phyloP scores from a whole-genome alignment of 805 yeast genomes.

The Candida krabiensis region DNA sequence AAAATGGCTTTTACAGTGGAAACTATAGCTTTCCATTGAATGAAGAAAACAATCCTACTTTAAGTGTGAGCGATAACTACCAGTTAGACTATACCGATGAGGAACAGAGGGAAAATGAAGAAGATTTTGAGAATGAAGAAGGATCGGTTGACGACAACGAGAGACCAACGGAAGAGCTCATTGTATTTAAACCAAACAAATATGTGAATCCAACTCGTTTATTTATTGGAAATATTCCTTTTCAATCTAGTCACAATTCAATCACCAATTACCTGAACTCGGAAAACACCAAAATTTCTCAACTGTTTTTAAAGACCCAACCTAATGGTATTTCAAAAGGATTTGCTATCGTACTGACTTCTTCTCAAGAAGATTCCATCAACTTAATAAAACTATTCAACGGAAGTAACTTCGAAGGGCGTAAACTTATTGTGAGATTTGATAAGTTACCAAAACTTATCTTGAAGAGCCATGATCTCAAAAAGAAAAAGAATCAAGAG shows the following conservation, averaged over 20 bases:
- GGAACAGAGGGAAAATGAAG: slow-evolving; percentile 4
- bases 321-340: slow-evolving; percentile 50
- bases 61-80: background rate
- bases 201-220: slow-evolving; percentile 44
- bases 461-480: slow-evolving; percentile 23
- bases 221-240: slow-evolving; percentile 60
- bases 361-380: slow-evolving; percentile 44
- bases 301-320: slow-evolving; percentile 36
- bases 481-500: slow-evolving; percentile 18
- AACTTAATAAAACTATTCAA: slow-evolving; percentile 51
- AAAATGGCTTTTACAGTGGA: background rate
- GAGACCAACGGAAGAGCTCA: slow-evolving; percentile 22
- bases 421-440: slow-evolving; percentile 59
- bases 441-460: slow-evolving; percentile 52
- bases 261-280: slow-evolving; percentile 16
- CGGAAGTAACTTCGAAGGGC: slow-evolving; percentile 55
- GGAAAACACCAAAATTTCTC: slow-evolving; percentile 6
- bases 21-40: slow-evolving; percentile 1
- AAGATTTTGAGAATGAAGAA: slow-evolving; percentile 3
- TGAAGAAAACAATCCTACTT: slow-evolving; percentile 4
- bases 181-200: slow-evolving; percentile 24
- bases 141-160: slow-evolving; percentile 23
- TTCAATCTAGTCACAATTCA: slow-evolving; percentile 26
- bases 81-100: slow-evolving; percentile 1
- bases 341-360: slow-evolving; percentile 62